Base-by-base conservation (phyloP, 2,329 filamentous ascomycete species). In the Ophiostoma perfectum region DNA sequence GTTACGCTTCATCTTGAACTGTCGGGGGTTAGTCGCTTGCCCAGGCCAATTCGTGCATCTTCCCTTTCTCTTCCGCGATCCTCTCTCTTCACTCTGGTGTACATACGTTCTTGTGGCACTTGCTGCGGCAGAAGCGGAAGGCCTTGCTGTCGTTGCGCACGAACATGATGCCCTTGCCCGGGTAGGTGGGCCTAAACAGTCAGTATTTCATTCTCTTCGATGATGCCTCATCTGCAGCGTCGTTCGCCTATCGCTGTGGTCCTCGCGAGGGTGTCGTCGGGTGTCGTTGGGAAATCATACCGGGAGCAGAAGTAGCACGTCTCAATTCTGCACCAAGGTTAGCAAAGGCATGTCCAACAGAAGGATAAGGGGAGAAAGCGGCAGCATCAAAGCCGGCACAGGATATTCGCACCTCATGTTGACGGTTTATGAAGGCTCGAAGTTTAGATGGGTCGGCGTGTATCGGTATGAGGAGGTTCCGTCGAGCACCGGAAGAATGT, bases 1-100 rank as follows among this genome's bases (percentile, higher is more conserved):
- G 81, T 98, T 97, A 73, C 95, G 89, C 90, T 97, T 97, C 92
- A 96, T 96, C 82, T 96, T 95, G 87, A 96, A 96, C 84, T 88
- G 73, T 65, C 5, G 0, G 14, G 60, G 5, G 8, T 62, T 38
- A 58, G 36, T 27, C 45, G 36, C 39, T 9, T 11, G 12, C 12
- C 42, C 6, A 2, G 27, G 27, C 27, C 27, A 27, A 27, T 27
- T 27, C 27, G 27, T 27, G 1, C 6, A n/a, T 16, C 12, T 49
- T 16, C 2, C 14, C 16, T 2, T n/a, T 49, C 14, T 27, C 36
- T 12, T 47, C 27, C 27, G 27, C 27, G 1, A 9, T 41, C 38
- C 1, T 52, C 39, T n/a, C 42, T 27, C 42, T 55, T 4, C 41
- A 12, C 1, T 12, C 42, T 27, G 5, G n/a, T 3, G 5, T 16